Percentiles rank a stretch among this genome's conserved stretches.
Evolutionary conservation across 1,284 basidiomycete genomes (phyloP).

Genomic region (Trichosporon inkin): DNA sequence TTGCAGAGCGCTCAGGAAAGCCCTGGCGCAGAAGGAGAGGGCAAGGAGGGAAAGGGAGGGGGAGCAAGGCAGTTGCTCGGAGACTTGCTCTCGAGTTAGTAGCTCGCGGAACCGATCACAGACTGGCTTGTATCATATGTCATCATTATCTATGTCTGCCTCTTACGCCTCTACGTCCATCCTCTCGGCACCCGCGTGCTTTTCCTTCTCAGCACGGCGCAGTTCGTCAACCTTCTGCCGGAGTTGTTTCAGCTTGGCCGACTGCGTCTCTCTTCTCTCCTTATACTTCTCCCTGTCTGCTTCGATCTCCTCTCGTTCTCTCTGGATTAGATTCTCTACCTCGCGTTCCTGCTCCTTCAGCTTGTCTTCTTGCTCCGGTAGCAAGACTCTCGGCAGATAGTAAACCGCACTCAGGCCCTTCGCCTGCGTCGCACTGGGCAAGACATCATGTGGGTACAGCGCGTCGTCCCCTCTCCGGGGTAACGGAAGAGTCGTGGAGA

Average conservation of each 20-base stretch:
- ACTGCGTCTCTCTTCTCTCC: constrained; percentile 30
- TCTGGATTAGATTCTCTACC: constrained; percentile 19
- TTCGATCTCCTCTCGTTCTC: constrained; percentile 29
- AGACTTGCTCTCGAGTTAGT: constrained; percentile 6
- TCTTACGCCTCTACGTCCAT: constrained; percentile 11
- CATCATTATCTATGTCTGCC: not conserved
- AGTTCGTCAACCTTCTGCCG: constrained; percentile 27
- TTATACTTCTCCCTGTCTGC: constrained; percentile 29
- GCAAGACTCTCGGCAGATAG: constrained; percentile 44
- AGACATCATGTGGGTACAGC: constrained; percentile 34
- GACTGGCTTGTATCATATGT: not conserved
- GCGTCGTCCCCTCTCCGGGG: constrained; percentile 16
- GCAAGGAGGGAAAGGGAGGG: not conserved
- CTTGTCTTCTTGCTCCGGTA: constrained; percentile 39
- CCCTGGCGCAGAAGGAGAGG: not conserved
- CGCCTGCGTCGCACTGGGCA: constrained; percentile 35
- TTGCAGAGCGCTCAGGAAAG: not conserved
- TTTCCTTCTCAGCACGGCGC: constrained; percentile 27
- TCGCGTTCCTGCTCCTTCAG: constrained; percentile 29
- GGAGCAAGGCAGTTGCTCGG: not conserved
- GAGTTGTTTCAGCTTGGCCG: constrained; percentile 23
- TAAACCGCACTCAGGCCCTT: constrained; percentile 36
- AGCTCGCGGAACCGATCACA: not conserved
- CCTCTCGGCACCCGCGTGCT: constrained; percentile 14
- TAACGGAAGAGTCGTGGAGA: constrained; percentile 32